Base-by-base conservation (phyloP, 495 filamentous ascomycete genomes). In the Podospora didyma region DNA sequence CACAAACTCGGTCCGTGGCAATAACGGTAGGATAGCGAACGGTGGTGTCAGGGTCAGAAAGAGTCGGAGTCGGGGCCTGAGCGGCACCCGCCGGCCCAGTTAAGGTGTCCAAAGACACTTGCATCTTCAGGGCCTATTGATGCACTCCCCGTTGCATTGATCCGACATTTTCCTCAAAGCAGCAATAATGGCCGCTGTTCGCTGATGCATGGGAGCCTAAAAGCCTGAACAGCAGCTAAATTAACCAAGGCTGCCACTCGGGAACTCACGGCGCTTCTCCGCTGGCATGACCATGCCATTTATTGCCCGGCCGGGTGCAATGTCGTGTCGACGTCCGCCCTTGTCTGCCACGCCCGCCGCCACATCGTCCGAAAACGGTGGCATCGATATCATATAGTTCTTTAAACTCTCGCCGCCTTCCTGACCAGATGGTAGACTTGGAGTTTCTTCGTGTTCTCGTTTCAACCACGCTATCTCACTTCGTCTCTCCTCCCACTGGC, bases 201-300 rank as follows among this genome's bases (percentile, higher is more conserved):
- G 56, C 39, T 49, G 50, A 58, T 35, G 56, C 56, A 58, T 58
- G 26, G 24, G 44, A 58, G 56, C 49, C 49, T 35, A 47, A 58
- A 51, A 31, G 45, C 45, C 45, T 17, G 39, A 42, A 14, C 39
- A 42, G 12, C 39, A 16, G 26, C 26, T 16, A 42, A 42, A 42
- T 42, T 42, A 16, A 14, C 39, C n/a, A 7, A 17, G 5, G 7
- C 39, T 14, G 9, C 26, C 9, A 42, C n/a, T 14, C 39, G 39
- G 14, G 39, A 42, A 42, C 12, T 42, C 39, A 17, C 39, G 39
- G 39, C 39, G 9, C n/a, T 14, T 42, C 39, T 42, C 39, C n/a
- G 39, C 39, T 42, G 39, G 39, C 39, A 24, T 23, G 20, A 21
- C 21, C 46, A 48, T 22, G 19, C 7, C 46, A n/a, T 9, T 37